Evolutionary conservation across 2,329 filamentous ascomycete genomes (phyloP).

Genomic region (Sphaerulina vaccinii): DNA sequence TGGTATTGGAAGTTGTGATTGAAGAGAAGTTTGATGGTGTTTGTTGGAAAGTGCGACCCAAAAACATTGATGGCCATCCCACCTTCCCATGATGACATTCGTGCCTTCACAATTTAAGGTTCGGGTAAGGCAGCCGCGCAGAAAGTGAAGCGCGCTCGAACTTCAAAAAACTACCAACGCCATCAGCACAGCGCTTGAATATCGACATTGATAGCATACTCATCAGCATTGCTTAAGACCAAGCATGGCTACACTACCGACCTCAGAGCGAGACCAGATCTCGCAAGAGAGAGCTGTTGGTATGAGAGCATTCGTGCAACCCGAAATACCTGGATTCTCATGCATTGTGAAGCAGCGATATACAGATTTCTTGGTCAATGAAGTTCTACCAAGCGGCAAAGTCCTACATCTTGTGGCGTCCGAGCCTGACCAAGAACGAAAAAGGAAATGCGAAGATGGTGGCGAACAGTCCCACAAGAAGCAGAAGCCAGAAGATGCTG

Average conservation of each 20-base stretch:
- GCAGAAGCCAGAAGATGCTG: constrained; percentile 10
- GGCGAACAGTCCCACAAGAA: constrained; percentile 21
- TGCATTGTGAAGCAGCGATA: constrained; percentile 74
- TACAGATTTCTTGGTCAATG: constrained; percentile 90
- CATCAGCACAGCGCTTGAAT: neutral
- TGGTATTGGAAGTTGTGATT: neutral
- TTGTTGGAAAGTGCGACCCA: too few species aligned
- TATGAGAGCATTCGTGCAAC: constrained; percentile 63
- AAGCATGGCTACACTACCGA: constrained; percentile 1
- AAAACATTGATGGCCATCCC: too few species aligned
- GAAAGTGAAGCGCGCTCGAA: too few species aligned
- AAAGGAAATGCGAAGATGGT: constrained; percentile 26
- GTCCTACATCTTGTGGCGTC: constrained; percentile 69
- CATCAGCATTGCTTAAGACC: neutral
- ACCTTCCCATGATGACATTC: too few species aligned
- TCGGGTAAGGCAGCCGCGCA: too few species aligned
- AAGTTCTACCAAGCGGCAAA: constrained; percentile 72
- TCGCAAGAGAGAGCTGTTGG: constrained; percentile 51
- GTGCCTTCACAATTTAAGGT: too few species aligned
- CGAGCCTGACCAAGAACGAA: constrained; percentile 20
- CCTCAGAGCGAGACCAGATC: constrained; percentile 14
- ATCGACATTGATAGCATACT: neutral
- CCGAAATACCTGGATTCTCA: constrained; percentile 57
- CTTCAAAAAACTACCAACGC: too few species aligned
- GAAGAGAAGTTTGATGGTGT: neutral